Evolutionary conservation across 2,329 filamentous ascomycete genomes (phyloP).

Genomic region (Fusarium odoratissimum): DNA sequence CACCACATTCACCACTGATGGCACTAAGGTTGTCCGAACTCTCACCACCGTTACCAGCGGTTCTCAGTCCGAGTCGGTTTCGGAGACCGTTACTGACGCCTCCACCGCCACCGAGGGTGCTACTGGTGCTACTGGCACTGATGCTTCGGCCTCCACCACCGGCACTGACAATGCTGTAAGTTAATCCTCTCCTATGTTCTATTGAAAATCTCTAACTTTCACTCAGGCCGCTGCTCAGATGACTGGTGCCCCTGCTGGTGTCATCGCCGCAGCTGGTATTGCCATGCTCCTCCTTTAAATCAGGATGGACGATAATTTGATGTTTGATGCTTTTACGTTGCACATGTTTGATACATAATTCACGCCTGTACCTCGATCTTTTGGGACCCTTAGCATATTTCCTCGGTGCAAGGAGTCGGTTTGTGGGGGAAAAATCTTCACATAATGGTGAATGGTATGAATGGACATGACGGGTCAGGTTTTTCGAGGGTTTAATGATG

Average conservation of each 20-base stretch:
- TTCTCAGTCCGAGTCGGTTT: constrained; percentile 21
- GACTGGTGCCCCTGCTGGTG: constrained; percentile 59
- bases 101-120: constrained; percentile 28
- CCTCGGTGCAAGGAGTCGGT: constrained; percentile 36
- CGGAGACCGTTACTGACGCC: constrained; percentile 38
- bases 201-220: constrained; percentile 12
- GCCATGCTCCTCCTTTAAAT: constrained; percentile 62
- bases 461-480: constrained; percentile 47
- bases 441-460: constrained; percentile 44
- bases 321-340: constrained; percentile 48
- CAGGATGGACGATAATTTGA: constrained; percentile 16
- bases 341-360: constrained; percentile 59
- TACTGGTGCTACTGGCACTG: constrained; percentile 22
- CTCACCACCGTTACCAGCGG: constrained; percentile 32
- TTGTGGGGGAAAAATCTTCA: constrained; percentile 43
- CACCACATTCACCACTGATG: constrained; percentile 40
- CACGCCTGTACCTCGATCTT: constrained; percentile 50
- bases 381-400: constrained; percentile 44
- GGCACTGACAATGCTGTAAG: constrained; percentile 48
- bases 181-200: not conserved
- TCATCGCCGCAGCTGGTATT: constrained; percentile 62
- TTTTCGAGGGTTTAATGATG: constrained; percentile 49
- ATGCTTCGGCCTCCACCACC: constrained; percentile 36
- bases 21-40: constrained; percentile 35
- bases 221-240: constrained; percentile 50